Evolutionary conservation across 192 early-diverging fungal genomes (phyloP), one percentile per base, ranked within the genome.

Genomic region (Coemansia sp.): DNA sequence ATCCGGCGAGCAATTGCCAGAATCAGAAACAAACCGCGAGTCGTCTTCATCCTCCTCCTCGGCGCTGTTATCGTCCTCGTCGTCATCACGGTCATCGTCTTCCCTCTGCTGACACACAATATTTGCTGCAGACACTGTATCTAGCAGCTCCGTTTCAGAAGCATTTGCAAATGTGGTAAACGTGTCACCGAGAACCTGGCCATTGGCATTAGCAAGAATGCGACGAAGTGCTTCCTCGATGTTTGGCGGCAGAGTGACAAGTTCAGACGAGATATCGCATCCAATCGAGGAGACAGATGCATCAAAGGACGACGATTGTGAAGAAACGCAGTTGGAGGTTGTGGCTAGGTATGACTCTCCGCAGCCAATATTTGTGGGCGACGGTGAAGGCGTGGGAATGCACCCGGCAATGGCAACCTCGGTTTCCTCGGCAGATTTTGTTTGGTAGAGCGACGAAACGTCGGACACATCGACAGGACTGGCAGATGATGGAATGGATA

Each of bases 211-310:
- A 19, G 71, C 69, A 55, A 82, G 65, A 57, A 82, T 63, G 64
- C 79, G 79, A 12, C 74, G 70, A 1, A 82, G 71, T 16, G 79
- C 74, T 39, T 82, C 79, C 1, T 82, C 79, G 26, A 82, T 82
- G 47, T 58, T 75, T 12, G 68, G 62, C 18, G 79, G 74, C 15
- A 76, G 32, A 13, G 66, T 67, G 42, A 62, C 73, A 48, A 71
- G 41, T 6, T 72, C 65, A 11, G 57, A 59, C 32, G 57, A 59
- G 46, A n/a, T n/a, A 46, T 69, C 66, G 56, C 32, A 21, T 39
- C 37, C 55, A 26, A 26, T 26, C 3, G 26, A 26, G 47, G 19
- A 46, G 18, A 63, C 63, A 21, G 47, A 16, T 4, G 36, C 6
- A 48, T 64, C 63, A 8, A 61, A 49, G 1, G 74, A 46, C n/a